Evolutionary conservation across 768 basidiomycete species (phyloP).

Genomic region (Hortiboletus campestris): DNA sequence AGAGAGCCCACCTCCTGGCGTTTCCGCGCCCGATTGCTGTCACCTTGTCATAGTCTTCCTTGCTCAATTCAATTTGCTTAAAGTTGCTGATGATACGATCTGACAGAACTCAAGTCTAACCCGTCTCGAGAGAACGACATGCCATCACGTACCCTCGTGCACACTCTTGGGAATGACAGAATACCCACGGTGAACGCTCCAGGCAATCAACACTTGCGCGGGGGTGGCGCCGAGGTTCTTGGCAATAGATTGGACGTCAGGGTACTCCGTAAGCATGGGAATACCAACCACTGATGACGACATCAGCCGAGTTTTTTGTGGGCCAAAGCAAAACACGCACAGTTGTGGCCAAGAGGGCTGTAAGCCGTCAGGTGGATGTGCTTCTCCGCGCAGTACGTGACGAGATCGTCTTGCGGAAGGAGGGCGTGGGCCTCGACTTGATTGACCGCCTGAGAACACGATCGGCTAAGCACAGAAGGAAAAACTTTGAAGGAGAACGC

Average conservation of each 20-base stretch:
- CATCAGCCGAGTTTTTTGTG: background rate
- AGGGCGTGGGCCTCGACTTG: slow-evolving; percentile 85
- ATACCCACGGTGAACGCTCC: slow-evolving; percentile 73
- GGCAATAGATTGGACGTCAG: slow-evolving; percentile 61
- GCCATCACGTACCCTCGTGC: slow-evolving; percentile 44
- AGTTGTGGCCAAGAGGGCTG: slow-evolving; percentile 79
- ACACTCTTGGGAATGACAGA: slow-evolving; percentile 87
- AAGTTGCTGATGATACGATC: slow-evolving; percentile 76
- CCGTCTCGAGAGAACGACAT: background rate
- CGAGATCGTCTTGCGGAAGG: slow-evolving; percentile 71
- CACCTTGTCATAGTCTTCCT: slow-evolving; percentile 62
- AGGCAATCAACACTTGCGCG: slow-evolving; percentile 82
- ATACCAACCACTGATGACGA: slow-evolving; percentile 49
- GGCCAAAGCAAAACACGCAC: slow-evolving; percentile 37
- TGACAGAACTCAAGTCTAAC: slow-evolving; percentile 9
- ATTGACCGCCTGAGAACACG: slow-evolving; percentile 50
- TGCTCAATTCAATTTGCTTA: slow-evolving; percentile 63
- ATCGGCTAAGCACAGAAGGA: background rate
- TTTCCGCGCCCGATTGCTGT: slow-evolving; percentile 40
- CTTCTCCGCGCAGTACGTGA: slow-evolving; percentile 65
- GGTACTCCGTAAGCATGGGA: slow-evolving; percentile 67
- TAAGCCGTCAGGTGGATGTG: slow-evolving; percentile 71
- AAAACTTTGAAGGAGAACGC: slow-evolving; percentile 17
- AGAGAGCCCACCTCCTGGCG: slow-evolving; percentile 30
- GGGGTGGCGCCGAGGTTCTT: slow-evolving; percentile 59